A percentile compares a stretch with the other conserved stretches of the same genome.
Conservation (phyloP, 2,329 filamentous ascomycete genomes). For the Fusarium illudens region DNA sequence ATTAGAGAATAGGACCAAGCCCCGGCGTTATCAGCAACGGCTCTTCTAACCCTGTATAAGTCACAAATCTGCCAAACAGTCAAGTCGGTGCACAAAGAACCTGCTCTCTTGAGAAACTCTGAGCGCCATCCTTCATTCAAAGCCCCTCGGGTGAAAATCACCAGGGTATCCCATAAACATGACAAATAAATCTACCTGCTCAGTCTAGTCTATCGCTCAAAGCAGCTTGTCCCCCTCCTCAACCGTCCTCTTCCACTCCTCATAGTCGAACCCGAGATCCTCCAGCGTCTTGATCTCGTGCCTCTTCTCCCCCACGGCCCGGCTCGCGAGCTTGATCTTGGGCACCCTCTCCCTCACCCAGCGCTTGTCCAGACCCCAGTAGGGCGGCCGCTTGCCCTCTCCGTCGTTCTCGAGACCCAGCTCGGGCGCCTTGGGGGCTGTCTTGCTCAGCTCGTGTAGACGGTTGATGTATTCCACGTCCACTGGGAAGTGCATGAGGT, state of each 20-base stretch:
- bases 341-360: slow-evolving; percentile 53
- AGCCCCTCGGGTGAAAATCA: not conserved
- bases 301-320: slow-evolving; percentile 47
- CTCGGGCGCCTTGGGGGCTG: slow-evolving; percentile 43
- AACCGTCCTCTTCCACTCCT: slow-evolving; percentile 41
- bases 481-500: slow-evolving; percentile 56
- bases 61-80: not conserved
- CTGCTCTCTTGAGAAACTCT: not conserved
- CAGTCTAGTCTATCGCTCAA: not conserved
- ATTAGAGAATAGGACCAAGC: not conserved
- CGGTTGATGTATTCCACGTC: slow-evolving; percentile 69
- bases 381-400: slow-evolving; percentile 49
- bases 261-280: slow-evolving; percentile 52
- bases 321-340: slow-evolving; percentile 51
- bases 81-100: not conserved
- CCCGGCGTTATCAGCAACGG: not conserved
- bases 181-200: not conserved
- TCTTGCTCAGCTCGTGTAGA: slow-evolving; percentile 58
- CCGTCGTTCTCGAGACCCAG: slow-evolving; percentile 50
- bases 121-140: not conserved
- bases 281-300: slow-evolving; percentile 47
- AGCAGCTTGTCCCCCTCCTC: slow-evolving; percentile 29
- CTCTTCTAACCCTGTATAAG: not conserved
- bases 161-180: not conserved
- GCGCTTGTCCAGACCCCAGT: slow-evolving; percentile 51